Evolutionary conservation across 352 stramenopile genomes (phyloP), one percentile per base, ranked within the genome.

Genomic region (Phytophthora citricola): DNA sequence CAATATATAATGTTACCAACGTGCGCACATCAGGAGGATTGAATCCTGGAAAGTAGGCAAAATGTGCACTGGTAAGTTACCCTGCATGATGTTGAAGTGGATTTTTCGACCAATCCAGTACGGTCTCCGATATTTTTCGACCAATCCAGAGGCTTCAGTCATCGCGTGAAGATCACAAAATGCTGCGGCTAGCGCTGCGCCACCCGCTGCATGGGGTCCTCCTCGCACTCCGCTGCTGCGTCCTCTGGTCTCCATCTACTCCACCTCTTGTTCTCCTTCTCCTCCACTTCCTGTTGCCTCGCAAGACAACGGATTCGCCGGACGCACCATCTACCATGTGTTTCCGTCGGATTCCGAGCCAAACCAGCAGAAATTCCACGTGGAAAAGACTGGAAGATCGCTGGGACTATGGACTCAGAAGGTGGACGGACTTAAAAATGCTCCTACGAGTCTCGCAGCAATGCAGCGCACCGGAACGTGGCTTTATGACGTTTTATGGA

Each of bases 401-500:
- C 14, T 60, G 24, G 39, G 26, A 10, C 36, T 47, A 1, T 71
- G 63, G 69, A 49, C 5, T n/a, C 53, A 58, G 4, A 54, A 58
- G 41, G 5, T 20, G 1, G n/a, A 52, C n/a, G 31, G 22, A 17
- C 51, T 50, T 5, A 10, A 52, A n/a, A 20, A 20, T 9, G 27
- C 31, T 9, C 54, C 47, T 0, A 56, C 60, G 6, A 66, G 44
- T 10, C 34, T 70, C 22, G 53, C 52, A n/a, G 49, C 70, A 20
- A 52, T 68, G 38, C 69, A 58, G 24, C 66, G 60, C 29, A 75
- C 79, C 0, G 63, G 58, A 4, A 62, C 80, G 45, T 83, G 75
- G 53, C 56, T 72, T 15, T 69, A 78, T 34, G 69, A 89, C 51
- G 82, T 87, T 17, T 48, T 91, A 12, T 89, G 79, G 68, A 80